These are phyloP conservation scores for Penicillium lividum DNA, from an alignment of 495 filamentous ascomycete genomes.

Conservation along the genomic window DNA sequence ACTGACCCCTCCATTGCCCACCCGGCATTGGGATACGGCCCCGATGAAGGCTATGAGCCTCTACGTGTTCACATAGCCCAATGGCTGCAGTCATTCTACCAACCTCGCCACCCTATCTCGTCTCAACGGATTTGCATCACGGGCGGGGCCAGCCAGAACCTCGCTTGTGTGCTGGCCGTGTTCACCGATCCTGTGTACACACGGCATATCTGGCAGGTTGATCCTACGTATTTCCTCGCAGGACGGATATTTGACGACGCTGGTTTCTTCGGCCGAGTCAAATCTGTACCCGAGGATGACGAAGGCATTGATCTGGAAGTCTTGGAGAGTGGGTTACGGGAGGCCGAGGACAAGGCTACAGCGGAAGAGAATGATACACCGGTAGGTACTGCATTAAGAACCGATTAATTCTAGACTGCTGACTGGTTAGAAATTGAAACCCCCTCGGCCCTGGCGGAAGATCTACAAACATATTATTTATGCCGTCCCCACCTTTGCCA, in stretches of 20 bases:
- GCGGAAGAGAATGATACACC: conserved; percentile 35
- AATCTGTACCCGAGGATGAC: conserved; percentile 70
- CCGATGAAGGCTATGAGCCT: conserved; percentile 71
- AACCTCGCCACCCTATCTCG: conserved; percentile 38
- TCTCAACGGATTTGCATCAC: conserved; percentile 73
- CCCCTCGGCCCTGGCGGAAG: conserved; percentile 53
- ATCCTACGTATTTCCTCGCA: conserved; percentile 78
- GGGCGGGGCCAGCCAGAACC: conserved; percentile 74
- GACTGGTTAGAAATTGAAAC: conserved; percentile 41
- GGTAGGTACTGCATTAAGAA: conserved; percentile 27
- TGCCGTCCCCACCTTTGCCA: conserved; percentile 77
- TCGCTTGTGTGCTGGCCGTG: conserved; percentile 69
- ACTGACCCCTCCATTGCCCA: conserved; percentile 55
- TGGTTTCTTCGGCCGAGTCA: conserved; percentile 61
- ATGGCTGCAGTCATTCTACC: conserved; percentile 71
- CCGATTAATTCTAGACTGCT: conserved; percentile 10
- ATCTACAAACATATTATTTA: conserved; percentile 86
- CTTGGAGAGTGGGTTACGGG: conserved; percentile 51
- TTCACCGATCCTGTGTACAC: conserved; percentile 80
- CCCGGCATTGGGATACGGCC: conserved; percentile 71
- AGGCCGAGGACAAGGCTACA: conserved; percentile 35
- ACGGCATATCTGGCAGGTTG: conserved; percentile 72
- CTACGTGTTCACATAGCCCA: conserved; percentile 61
- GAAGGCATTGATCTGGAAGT: conserved; percentile 67
- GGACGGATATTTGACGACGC: conserved; percentile 78